Percentiles rank a stretch among this genome's conserved stretches.
phyloP scores from a whole-genome alignment of 495 filamentous ascomycete genomes.

The Peziza echinospora region DNA sequence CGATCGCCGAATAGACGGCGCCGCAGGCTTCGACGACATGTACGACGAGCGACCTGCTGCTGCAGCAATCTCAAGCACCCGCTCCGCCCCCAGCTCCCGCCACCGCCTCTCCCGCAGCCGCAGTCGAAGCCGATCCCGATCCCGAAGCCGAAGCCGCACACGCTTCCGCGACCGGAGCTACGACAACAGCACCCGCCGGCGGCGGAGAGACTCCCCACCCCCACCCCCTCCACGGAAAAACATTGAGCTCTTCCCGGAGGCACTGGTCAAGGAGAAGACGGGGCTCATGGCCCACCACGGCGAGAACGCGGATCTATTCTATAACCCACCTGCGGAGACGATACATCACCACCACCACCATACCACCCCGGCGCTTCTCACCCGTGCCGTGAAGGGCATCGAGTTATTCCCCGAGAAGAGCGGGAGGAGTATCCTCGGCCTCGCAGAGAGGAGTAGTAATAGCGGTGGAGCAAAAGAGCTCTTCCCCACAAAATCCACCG shows the following conservation, averaged over 20 bases:
- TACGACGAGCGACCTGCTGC: slow-evolving; percentile 14
- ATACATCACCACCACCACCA: neutral
- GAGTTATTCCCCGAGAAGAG: slow-evolving; percentile 12
- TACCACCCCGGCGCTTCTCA: neutral
- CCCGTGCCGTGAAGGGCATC: neutral
- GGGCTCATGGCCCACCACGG: slow-evolving; percentile 3
- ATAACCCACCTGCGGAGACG: neutral
- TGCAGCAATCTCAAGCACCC: neutral
- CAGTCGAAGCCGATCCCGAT: neutral
- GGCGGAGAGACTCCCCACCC: neutral
- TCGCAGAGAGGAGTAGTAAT: neutral
- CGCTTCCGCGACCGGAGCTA: too few species aligned
- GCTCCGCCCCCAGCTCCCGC: neutral
- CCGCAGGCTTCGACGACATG: slow-evolving; percentile 7
- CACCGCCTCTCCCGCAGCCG: neutral
- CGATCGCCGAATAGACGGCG: slow-evolving; percentile 11
- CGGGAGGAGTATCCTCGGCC: neutral
- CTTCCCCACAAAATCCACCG: slow-evolving; percentile 8
- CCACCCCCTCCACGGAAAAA: neutral
- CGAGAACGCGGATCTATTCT: neutral
- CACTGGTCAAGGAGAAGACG: slow-evolving; percentile 4
- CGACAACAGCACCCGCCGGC: neutral
- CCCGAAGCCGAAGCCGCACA: neutral
- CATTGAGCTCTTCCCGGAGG: slow-evolving; percentile 15
- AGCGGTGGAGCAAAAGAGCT: slow-evolving; percentile 4